Percentiles rank a stretch among this genome's conserved stretches.
phyloP scores from a whole-genome alignment of 2,329 filamentous ascomycete genomes.

The Hymenoscyphus repandus region DNA sequence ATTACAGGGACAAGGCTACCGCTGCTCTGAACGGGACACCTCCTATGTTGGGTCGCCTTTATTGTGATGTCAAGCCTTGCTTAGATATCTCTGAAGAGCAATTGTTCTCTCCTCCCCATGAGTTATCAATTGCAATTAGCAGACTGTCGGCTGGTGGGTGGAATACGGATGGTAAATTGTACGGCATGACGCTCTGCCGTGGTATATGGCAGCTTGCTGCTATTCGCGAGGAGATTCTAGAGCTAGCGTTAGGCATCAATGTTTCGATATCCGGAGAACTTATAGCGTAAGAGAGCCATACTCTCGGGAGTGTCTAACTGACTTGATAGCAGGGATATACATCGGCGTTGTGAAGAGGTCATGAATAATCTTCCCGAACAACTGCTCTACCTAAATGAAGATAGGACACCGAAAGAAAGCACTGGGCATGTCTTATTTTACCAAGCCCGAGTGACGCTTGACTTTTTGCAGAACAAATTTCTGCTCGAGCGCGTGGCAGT shows the following conservation, averaged over 20 bases:
- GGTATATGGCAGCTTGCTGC: slow-evolving; percentile 15
- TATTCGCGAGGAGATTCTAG: slow-evolving; percentile 28
- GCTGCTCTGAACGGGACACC: slow-evolving; percentile 25
- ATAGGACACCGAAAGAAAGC: slow-evolving; percentile 16
- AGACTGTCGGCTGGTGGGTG: slow-evolving; percentile 24
- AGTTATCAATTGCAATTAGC: slow-evolving; percentile 12
- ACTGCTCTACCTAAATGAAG: slow-evolving; percentile 21
- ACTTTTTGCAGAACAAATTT: slow-evolving; percentile 27
- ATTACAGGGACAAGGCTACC: slow-evolving; percentile 24
- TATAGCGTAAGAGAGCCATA: slow-evolving; percentile 16
- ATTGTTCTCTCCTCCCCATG: slow-evolving; percentile 18
- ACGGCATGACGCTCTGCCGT: slow-evolving; percentile 16
- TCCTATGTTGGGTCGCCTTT: slow-evolving; percentile 21
- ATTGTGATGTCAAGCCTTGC: slow-evolving; percentile 21
- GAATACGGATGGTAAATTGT: slow-evolving; percentile 20
- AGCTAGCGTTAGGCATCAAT: slow-evolving; percentile 26
- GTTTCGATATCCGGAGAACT: slow-evolving; percentile 17
- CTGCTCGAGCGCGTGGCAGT: slow-evolving; percentile 25
- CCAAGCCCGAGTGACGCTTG: slow-evolving; percentile 20
- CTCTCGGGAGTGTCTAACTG: slow-evolving; percentile 1
- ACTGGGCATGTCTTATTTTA: slow-evolving; percentile 15
- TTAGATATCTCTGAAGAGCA: slow-evolving; percentile 25
- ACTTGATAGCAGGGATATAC: slow-evolving; percentile 17
- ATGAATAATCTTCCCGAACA: slow-evolving; percentile 17
- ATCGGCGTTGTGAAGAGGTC: slow-evolving; percentile 16